Evolutionary conservation across 2,329 filamentous ascomycete species (phyloP), one percentile per base, ranked within the genome.

Genomic region (Colletotrichum costaricense): DNA sequence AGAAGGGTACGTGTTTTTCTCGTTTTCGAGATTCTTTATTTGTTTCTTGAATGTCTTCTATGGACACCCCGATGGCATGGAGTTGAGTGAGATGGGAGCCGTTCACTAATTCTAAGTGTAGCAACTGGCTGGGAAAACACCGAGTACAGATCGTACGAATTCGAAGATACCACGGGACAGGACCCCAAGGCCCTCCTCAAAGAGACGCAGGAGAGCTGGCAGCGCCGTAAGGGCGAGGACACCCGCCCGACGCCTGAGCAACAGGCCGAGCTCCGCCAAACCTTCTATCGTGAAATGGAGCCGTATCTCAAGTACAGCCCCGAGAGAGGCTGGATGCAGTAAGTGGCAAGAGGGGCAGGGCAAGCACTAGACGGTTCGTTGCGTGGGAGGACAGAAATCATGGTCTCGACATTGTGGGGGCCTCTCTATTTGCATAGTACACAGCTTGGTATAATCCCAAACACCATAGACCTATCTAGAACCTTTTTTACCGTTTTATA

Each of bases 61-160:
- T 19, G 38, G 38, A 42, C 14, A 14, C 38, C 38, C 6, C 14
- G 24, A 46, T 35, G 33, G 19, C 14, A 30, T 19, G 57, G 8
- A 19, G 26, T 0, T 24, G 52, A 42, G 22, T 64, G 22, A 52
- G 8, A 42, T 5, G 5, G 38, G 16, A 42, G 38, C 38, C 16
- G 38, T 42, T 14, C 33, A 42, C 38, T 42, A 7, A 42, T 6
- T 42, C 14, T 19, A 16, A 22, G 12, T 67, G 5, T 75, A 92
- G 92, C 92, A 52, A 95, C 93, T 11, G 92, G 90, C 6, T 95
- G 93, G 94, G 79, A 81, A 9, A 95, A 95, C 80, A 92, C 92
- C 65, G 93, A 95, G 82, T 92, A 86, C 79, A 90, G 93, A 71
- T 90, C 90, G 5, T 95, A 92, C 80, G 84, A 86, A 60, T 94